Conservation (phyloP, 257 asterid genomes). For the Cynanchum wilfordii region DNA sequence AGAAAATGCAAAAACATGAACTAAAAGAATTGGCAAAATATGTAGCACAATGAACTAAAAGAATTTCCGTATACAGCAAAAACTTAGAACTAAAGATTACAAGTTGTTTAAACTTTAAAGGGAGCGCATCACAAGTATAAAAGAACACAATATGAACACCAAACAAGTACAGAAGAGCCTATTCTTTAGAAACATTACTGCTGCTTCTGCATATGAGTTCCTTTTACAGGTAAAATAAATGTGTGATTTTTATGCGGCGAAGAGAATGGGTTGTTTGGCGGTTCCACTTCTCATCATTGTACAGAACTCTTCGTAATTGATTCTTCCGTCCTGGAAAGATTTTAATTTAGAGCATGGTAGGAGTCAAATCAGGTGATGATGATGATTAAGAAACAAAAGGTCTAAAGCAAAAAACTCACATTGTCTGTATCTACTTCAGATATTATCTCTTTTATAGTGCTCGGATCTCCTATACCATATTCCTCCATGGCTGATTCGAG, state of each 20-base stretch:
- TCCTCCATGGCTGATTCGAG: constrained; percentile 82
- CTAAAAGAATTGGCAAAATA: background rate
- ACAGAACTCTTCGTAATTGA: constrained; percentile 78
- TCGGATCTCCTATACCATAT: constrained; percentile 62
- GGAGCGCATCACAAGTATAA: background rate
- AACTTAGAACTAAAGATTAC: background rate
- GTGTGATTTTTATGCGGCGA: constrained; percentile 2
- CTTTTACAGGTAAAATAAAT: background rate
- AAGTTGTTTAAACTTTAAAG: background rate
- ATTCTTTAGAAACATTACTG: background rate
- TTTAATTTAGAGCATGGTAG: background rate
- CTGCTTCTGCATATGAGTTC: background rate
- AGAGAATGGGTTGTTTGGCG: constrained; percentile 44
- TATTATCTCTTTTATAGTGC: constrained; percentile 64
- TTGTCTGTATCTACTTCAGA: constrained; percentile 84
- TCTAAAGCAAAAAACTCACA: constrained; percentile 40
- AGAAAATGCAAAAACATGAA: too few relatives aligned
- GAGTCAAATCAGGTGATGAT: background rate
- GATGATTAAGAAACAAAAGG: constrained; percentile 4
- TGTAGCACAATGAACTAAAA: background rate
- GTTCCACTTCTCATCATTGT: constrained; percentile 87
- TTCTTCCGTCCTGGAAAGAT: constrained; percentile 68
- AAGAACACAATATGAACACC: background rate
- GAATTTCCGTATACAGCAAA: background rate
- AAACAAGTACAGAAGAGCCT: background rate